Percentiles rank a stretch among this genome's conserved stretches.
Conservation (phyloP, 768 basidiomycete species). For the Lactarius psammicola region DNA sequence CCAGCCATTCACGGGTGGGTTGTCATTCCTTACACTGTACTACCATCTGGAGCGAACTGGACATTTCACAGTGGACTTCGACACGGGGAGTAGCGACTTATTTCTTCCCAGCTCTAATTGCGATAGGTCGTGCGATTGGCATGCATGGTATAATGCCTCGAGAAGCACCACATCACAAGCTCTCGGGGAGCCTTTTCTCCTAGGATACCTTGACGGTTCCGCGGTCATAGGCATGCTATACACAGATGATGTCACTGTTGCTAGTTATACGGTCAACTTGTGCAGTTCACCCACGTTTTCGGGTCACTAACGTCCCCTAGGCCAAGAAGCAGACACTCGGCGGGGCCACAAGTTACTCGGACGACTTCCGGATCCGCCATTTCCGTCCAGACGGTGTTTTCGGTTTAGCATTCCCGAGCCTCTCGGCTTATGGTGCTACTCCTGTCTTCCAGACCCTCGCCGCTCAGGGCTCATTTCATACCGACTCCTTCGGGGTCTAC, state of each 20-base stretch:
- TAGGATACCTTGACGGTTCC: slow-evolving; percentile 44
- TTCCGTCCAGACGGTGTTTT: slow-evolving; percentile 44
- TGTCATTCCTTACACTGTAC: background rate
- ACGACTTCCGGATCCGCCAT: slow-evolving; percentile 3
- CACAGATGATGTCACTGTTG: slow-evolving; percentile 35
- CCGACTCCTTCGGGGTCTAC: slow-evolving; percentile 48
- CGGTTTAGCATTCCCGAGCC: slow-evolving; percentile 39
- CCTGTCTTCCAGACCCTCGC: slow-evolving; percentile 44
- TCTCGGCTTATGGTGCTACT: slow-evolving; percentile 29
- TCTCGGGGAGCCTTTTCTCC: slow-evolving; percentile 32
- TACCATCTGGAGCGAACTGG: background rate
- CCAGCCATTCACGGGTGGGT: slow-evolving; percentile 1
- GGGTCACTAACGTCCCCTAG: background rate
- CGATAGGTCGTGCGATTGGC: slow-evolving; percentile 31
- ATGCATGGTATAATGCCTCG: slow-evolving; percentile 6
- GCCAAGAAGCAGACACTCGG: slow-evolving; percentile 44
- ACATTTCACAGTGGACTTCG: slow-evolving; percentile 38
- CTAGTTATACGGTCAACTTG: background rate
- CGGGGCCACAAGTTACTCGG: slow-evolving; percentile 41
- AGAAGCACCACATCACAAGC: slow-evolving; percentile 28
- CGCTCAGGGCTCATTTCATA: slow-evolving; percentile 35
- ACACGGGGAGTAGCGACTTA: slow-evolving; percentile 37
- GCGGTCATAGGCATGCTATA: slow-evolving; percentile 41
- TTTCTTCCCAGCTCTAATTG: slow-evolving; percentile 38
- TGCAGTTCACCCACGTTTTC: slow-evolving; percentile 24